Conservation (phyloP, 345 rosid genomes). For the Atalantia buxifolia region DNA sequence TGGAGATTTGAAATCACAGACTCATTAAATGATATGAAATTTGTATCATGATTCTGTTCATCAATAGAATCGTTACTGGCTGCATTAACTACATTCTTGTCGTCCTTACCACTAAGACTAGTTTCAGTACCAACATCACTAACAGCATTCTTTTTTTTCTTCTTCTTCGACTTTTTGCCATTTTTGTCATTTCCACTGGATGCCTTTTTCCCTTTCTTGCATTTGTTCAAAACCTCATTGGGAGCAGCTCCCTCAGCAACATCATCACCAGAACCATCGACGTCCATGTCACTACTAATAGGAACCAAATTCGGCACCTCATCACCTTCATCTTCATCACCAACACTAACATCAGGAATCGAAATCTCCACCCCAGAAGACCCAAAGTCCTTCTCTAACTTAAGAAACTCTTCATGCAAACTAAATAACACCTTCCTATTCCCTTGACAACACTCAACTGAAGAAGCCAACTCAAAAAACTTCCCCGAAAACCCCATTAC, state of each 20-base stretch:
- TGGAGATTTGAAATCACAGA: constrained; percentile 77
- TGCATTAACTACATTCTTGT: constrained; percentile 15
- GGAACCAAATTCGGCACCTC: constrained; percentile 63
- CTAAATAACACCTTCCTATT: constrained; percentile 72
- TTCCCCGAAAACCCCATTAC: constrained; percentile 52
- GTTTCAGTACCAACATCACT: constrained; percentile 11
- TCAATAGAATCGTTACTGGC: constrained; percentile 17
- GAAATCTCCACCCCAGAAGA: constrained; percentile 44
- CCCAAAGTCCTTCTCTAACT: constrained; percentile 65
- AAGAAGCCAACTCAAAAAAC: constrained; percentile 79
- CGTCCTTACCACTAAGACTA: constrained; percentile 18
- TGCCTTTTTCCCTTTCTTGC: constrained; percentile 45
- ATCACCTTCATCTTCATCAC: constrained; percentile 32
- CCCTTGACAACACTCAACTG: constrained; percentile 68
- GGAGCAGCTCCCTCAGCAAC: constrained; percentile 25
- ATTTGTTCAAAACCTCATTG: constrained; percentile 40
- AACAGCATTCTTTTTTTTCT: constrained; percentile 24
- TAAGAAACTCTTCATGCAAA: constrained; percentile 62
- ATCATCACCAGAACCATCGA: constrained; percentile 17
- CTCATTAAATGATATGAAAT: constrained; percentile 37
- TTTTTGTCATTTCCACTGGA: constrained; percentile 26
- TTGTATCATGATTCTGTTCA: constrained; percentile 21
- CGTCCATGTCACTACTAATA: constrained; percentile 27
- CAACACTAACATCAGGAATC: constrained; percentile 28
- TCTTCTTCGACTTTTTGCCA: constrained; percentile 24